Percentiles rank a stretch among this genome's conserved stretches.
phyloP scores from a whole-genome alignment of 805 yeast genomes.

The Jamesozyma spencerorum region DNA sequence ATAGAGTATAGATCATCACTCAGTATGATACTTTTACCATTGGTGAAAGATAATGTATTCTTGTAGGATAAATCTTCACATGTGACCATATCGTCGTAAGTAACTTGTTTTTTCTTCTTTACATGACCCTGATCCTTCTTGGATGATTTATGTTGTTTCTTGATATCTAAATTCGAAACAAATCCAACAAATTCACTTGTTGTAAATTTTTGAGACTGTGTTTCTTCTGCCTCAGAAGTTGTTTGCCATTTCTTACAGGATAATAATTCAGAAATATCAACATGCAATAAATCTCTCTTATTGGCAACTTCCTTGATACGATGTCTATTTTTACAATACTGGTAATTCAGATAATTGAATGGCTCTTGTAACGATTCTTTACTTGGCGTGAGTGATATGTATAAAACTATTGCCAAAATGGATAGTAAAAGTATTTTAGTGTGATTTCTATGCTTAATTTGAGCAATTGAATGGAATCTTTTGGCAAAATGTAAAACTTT shows the following conservation, averaged over 20 bases:
- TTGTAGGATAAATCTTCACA: slow-evolving; percentile 7
- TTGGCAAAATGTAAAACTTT: no score
- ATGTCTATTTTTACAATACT: neutral
- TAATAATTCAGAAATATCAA: slow-evolving; percentile 7
- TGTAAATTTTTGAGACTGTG: slow-evolving; percentile 2
- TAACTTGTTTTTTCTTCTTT: neutral
- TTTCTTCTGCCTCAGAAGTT: slow-evolving; percentile 6
- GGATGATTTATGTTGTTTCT: neutral
- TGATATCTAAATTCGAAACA: slow-evolving; percentile 10
- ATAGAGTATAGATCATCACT: slow-evolving; percentile 2
- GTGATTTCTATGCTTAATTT: no score
- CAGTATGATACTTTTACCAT: neutral
- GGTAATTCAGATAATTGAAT: neutral
- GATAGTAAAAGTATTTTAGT: no score
- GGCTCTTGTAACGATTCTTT: neutral
- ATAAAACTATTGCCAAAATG: no score
- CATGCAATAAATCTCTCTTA: slow-evolving; percentile 8
- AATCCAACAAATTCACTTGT: slow-evolving; percentile 6
- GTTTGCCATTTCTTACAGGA: slow-evolving; percentile 2
- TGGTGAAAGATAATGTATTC: neutral
- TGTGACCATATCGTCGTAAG: slow-evolving; percentile 3
- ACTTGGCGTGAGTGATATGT: neutral
- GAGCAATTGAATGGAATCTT: no score
- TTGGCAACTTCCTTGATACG: neutral
- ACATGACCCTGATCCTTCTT: neutral